Base-by-base conservation (phyloP, 768 basidiomycete species). In the Leccinum ochraceum region DNA sequence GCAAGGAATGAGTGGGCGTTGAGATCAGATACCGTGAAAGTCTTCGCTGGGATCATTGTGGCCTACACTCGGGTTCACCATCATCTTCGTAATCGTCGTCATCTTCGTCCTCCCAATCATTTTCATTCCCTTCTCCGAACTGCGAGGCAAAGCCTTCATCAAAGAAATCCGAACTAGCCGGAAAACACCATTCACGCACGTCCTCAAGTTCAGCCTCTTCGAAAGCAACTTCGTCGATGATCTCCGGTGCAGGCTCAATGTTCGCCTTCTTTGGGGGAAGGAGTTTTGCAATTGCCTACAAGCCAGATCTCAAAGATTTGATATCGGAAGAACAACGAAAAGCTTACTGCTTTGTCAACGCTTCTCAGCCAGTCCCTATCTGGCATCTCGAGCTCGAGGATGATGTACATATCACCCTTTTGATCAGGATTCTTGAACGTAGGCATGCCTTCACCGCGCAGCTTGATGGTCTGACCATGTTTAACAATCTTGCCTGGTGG, bases 381-480 rank as follows among this genome's bases (percentile, higher is more conserved):
- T 13, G 95, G 95, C 92, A 95, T 94, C 75, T 97, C 95, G 56
- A 98, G 81, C 58, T 89, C 84, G 56, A 97, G 83, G 56, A 88
- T 82, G 58, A 98, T 80, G 67, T 88, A 92, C 42, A 98, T 78
- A 68, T 95, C 88, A 11, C 95, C 95, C 72, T 86, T 89, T 62
- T 80, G 75, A 57, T 86, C 83, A 24, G 85, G 77, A 13, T 79
- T 79, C 66, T 87, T 88, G 75, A 86, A 80, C 13, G 84, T 73
- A 2, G 95, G 94, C 94, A 98, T 95, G 42, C 96, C 95, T 75
- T 98, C 95, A 11, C 87, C 88, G 3, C 86, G 82, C 39, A 97
- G 68, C 17, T 89, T 79, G 61, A 95, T 90, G 22, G 86, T 84
- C 63, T 89, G 86, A 11, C 86, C 86, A 4, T 86, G 81, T 62